These are phyloP conservation scores for Dispira simplex DNA, from an alignment of 192 early-diverging fungal genomes.

Conservation along the genomic window DNA sequence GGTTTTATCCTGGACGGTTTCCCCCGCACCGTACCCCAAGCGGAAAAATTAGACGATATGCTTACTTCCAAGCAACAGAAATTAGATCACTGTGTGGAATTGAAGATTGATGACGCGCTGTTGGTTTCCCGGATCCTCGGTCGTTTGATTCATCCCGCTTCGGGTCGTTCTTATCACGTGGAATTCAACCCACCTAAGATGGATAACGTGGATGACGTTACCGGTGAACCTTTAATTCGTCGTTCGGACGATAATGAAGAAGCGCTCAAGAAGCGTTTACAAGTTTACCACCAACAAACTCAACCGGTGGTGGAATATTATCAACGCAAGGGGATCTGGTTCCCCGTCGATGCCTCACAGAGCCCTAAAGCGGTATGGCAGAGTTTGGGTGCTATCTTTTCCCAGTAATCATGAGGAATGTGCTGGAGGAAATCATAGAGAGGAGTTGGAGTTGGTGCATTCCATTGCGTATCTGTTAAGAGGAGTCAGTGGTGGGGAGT, in stretches of 20 bases:
- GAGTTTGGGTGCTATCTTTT: conserved; percentile 79
- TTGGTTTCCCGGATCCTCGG: conserved; percentile 95
- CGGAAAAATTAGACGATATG: conserved; percentile 97
- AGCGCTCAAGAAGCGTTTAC: conserved; percentile 84
- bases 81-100: conserved; percentile 83
- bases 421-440: too few relatives aligned
- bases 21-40: conserved; percentile 95
- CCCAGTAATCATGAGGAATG: conserved; percentile 14
- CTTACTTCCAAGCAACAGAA: conserved; percentile 60
- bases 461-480: too few relatives aligned
- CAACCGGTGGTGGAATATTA: conserved; percentile 81
- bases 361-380: conserved; percentile 79
- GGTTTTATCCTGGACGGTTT: conserved; percentile 99
- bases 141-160: conserved; percentile 83
- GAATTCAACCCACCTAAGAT: conserved; percentile 93
- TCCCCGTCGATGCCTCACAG: conserved; percentile 84
- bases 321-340: conserved; percentile 84
- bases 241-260: conserved; percentile 95
- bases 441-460: too few relatives aligned
- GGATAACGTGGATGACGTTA: conserved; percentile 81
- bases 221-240: conserved; percentile 94
- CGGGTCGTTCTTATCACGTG: conserved; percentile 93
- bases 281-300: conserved; percentile 69
- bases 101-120: conserved; percentile 84
- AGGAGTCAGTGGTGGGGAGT: too few relatives aligned